Conservation (phyloP, 1,284 basidiomycete genomes). For the Amylostereum chailletii region DNA sequence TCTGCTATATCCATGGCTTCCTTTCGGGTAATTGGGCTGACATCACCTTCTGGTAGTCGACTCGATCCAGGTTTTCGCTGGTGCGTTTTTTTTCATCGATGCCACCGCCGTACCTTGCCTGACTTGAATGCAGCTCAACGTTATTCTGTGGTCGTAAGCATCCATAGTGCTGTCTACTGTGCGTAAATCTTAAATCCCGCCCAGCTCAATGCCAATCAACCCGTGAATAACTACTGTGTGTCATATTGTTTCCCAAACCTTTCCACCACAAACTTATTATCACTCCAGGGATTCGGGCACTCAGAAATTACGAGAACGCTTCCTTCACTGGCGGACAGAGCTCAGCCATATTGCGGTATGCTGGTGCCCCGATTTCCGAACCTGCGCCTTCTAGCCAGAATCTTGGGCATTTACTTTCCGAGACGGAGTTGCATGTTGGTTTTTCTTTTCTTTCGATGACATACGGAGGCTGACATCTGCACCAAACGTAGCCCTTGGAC, state of each 20-base stretch:
- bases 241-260: not conserved
- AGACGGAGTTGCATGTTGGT: slow-evolving; percentile 17
- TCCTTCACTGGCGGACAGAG: slow-evolving; percentile 21
- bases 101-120: not conserved
- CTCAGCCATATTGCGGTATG: slow-evolving; percentile 30
- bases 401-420: slow-evolving; percentile 14
- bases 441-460: not conserved
- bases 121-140: slow-evolving; percentile 20
- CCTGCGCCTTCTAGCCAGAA: slow-evolving; percentile 27
- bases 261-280: not conserved
- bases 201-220: slow-evolving; percentile 27
- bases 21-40: no score
- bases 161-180: slow-evolving; percentile 2
- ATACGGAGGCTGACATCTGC: not conserved
- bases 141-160: slow-evolving; percentile 25
- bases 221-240: slow-evolving; percentile 32
- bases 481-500: not conserved
- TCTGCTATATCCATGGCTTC: not conserved
- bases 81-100: slow-evolving; percentile 6
- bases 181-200: not conserved
- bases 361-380: slow-evolving; percentile 29
- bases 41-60: slow-evolving; percentile 23
- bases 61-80: slow-evolving; percentile 28
- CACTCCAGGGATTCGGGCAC: slow-evolving; percentile 21
- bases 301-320: slow-evolving; percentile 3